A percentile compares a stretch with the other conserved stretches of the same genome.
These are phyloP conservation scores for Mesembryanthemum crystallinum DNA, from an alignment of 148 eudicot genomes.

Conservation along the genomic window DNA sequence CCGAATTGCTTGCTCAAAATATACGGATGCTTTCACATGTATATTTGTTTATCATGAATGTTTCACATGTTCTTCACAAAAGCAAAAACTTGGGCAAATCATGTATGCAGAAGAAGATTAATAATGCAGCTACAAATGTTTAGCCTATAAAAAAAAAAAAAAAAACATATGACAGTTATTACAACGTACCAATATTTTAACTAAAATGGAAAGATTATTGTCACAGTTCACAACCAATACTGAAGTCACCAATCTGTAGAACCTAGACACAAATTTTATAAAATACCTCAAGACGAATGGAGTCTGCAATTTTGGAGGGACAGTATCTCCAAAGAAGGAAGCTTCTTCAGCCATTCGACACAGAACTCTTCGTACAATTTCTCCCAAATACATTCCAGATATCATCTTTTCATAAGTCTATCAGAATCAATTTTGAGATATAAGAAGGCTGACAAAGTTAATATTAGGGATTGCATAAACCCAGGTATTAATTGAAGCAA, in stretches of 20 bases:
- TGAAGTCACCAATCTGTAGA: background rate
- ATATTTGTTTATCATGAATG: background rate
- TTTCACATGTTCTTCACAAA: background rate
- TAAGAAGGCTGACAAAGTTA: background rate
- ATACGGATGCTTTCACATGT: background rate
- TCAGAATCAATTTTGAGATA: background rate
- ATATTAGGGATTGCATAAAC: background rate
- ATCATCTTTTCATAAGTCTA: conserved; percentile 64
- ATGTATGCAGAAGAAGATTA: background rate
- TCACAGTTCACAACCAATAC: background rate
- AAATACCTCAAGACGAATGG: conserved; percentile 52
- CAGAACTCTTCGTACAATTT: conserved; percentile 49
- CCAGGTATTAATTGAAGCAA: background rate
- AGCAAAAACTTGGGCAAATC: background rate
- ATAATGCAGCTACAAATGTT: background rate
- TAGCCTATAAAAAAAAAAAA: background rate
- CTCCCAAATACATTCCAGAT: conserved; percentile 62
- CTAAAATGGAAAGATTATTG: background rate
- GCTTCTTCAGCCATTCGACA: conserved; percentile 52
- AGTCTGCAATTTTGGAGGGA: conserved; percentile 41
- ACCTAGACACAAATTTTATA: background rate
- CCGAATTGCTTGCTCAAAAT: background rate
- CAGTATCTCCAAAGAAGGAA: conserved; percentile 42
- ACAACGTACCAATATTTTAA: no score
- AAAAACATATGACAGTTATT: background rate